Evolutionary conservation across 345 rosid genomes (phyloP), one percentile per base, ranked within the genome.

Genomic region (Brassica napus): DNA sequence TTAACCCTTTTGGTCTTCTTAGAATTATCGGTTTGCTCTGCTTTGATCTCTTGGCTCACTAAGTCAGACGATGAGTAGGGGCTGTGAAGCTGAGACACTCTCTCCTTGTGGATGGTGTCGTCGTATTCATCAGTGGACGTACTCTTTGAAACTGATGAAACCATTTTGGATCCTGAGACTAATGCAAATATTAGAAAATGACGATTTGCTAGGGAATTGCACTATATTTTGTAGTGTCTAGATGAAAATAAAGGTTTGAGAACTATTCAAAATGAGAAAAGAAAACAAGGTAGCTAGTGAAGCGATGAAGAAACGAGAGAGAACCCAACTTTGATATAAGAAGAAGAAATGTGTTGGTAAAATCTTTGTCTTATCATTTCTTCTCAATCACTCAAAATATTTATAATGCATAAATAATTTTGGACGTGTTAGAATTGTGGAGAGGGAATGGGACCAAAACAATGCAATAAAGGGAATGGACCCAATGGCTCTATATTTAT

Each of bases 1-100:
- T 85, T 76, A 24, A 65, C 79, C 32, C 88, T 82, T 75, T 91
- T 88, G 6, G 79, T 83, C 66, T 78, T 69, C 23, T 79, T 68
- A 14, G 57, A 49, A n/a, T 14, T 49, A 14, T 49, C 57, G 2
- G 5, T 73, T 31, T 71, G 66, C 65, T 68, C 81, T 15, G 31
- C 9, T 72, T 71, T 67, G 26, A 18, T 26, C 1, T 66, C 72
- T 14, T 14, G 60, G 26, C 65, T 49, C 72, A 69, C 70, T 9
- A 78, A 49, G 78, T 35, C 62, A 1, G 76, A 54, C 9, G 9
- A 32, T 35, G 64, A 66, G 78, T 66, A 69, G 16, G 58, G 60
- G 14, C 1, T 4, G 11, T 18, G 62, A 8, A 7, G 66, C 73
- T 55, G 68, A 72, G 82, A 30, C 7, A 10, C 62, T 42, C 35